Evolutionary conservation across 2,329 filamentous ascomycete genomes (phyloP), one percentile per base, ranked within the genome.

Genomic region (Zalaria sp.): DNA sequence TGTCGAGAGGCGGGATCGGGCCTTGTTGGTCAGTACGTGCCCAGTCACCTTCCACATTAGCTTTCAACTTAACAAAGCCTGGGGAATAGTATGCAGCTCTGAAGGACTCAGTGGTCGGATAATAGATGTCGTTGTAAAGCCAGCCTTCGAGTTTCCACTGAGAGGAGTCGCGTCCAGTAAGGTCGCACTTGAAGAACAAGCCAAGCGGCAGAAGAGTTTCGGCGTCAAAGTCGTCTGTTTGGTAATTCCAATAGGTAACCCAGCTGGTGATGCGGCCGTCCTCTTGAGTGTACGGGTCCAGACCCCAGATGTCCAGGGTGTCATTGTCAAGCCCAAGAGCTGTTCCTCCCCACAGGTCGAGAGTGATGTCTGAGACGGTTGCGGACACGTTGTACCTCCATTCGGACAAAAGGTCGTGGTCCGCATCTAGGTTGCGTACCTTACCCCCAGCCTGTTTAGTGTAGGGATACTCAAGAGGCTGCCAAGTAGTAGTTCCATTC

Each of bases 101-200:
- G 52, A 75, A 69, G 3, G 60, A 63, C 11, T 43, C 40, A 1
- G 66, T 68, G 4, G 66, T 66, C 28, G 61, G 52, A 49, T 75
- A 78, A 46, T 69, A 69, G n/a, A 69, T 53, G 36, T 66, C 65
- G 43, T 73, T 67, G 50, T 74, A 76, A 10, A 71, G 65, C 69
- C 72, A 76, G 2, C 67, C 68, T 11, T 63, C 58, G 0, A 73
- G 51, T 9, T 52, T 58, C 73, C 74, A 77, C 31, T 67, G 57
- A 9, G 60, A 58, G 5, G 68, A 64, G 45, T 75, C 66, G 4
- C 68, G 61, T 0, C 69, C 68, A 0, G 69, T 74, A 1, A 73
- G 53, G 46, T 77, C 67, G 18, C 57, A 44, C 36, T 57, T 57
- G 41, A 63, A 54, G 46, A 55, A 60, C 1, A 73, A 49, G 2